These are phyloP conservation scores for Cutaneotrichosporon sp. DNA, from an alignment of 1,284 basidiomycete species.

Conservation along the genomic window DNA sequence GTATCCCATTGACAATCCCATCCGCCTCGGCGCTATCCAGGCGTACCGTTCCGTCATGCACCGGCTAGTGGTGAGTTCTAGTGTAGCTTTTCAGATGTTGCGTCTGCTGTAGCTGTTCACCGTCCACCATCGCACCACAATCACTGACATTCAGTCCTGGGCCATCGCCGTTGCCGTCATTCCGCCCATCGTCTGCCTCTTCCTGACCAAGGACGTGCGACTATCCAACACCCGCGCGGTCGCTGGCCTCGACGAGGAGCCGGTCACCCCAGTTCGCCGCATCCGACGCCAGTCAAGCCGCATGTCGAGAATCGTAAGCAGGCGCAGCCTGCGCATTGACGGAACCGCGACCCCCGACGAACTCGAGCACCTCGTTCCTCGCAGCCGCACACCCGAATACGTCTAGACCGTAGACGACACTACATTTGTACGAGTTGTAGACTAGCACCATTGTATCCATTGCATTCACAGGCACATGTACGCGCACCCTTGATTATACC, in stretches of 20 bases:
- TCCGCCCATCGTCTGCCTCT: constrained; percentile 48
- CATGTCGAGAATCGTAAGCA: constrained; percentile 6
- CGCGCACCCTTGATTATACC: not conserved
- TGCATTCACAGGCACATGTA: constrained; percentile 3
- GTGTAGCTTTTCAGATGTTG: not conserved
- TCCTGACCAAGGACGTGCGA: constrained; percentile 50
- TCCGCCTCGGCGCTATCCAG: constrained; percentile 61
- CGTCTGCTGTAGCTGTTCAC: no score
- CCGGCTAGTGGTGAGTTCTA: constrained; percentile 31
- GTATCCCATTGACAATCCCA: constrained; percentile 59
- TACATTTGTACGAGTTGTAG: not conserved
- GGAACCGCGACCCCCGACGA: constrained; percentile 11
- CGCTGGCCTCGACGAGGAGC: constrained; percentile 30
- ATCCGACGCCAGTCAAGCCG: constrained; percentile 3
- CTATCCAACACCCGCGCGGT: constrained; percentile 55
- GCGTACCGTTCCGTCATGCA: constrained; percentile 53
- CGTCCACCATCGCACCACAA: not conserved
- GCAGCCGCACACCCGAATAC: constrained; percentile 1
- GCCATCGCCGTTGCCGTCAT: constrained; percentile 49
- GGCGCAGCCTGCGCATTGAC: constrained; percentile 6
- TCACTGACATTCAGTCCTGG: constrained; percentile 23
- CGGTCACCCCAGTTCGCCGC: not conserved
- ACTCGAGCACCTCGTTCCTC: constrained; percentile 5
- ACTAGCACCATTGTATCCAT: constrained; percentile 10
- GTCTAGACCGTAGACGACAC: not conserved